Evolutionary conservation across 352 stramenopile genomes (phyloP).

Genomic region (Phytophthora chlamydospora): DNA sequence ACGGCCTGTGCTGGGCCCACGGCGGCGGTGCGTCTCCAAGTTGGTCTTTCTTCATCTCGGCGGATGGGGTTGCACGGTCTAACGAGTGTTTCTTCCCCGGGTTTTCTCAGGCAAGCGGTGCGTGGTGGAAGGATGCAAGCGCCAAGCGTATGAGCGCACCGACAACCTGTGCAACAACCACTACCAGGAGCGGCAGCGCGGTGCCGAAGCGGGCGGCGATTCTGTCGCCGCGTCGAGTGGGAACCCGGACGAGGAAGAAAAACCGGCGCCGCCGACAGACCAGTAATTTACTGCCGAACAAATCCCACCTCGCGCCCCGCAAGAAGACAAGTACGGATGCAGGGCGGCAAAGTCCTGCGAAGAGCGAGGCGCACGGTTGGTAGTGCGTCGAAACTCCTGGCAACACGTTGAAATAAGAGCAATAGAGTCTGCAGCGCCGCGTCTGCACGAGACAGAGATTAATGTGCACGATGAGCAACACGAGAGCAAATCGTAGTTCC

Average conservation of each 20-base stretch:
- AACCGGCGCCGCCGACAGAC: constrained; percentile 18
- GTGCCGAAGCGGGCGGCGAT: constrained; percentile 3
- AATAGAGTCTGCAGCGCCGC: constrained; percentile 30
- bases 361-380: not conserved
- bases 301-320: constrained; percentile 14
- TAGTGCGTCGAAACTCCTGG: not conserved
- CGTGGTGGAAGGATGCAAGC: constrained; percentile 56
- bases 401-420: constrained; percentile 25
- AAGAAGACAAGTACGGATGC: constrained; percentile 16
- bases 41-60: constrained; percentile 4
- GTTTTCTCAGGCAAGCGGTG: constrained; percentile 53
- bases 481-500: constrained; percentile 21
- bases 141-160: constrained; percentile 78
- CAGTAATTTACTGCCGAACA: constrained; percentile 21
- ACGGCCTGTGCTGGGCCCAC: constrained; percentile 78
- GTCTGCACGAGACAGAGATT: constrained; percentile 13
- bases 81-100: not conserved
- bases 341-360: constrained; percentile 23
- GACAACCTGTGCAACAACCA: constrained; percentile 77
- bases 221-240: constrained; percentile 4
- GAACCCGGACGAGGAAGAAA: constrained; percentile 33
- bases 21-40: constrained; percentile 62
- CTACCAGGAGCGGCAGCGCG: constrained; percentile 44
- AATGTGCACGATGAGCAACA: constrained; percentile 13
- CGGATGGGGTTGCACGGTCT: not conserved